A percentile compares a stretch with the other conserved stretches of the same genome.
Evolutionary conservation across 2,329 filamentous ascomycete genomes (phyloP).

Genomic region (Botrytis sinoallii): DNA sequence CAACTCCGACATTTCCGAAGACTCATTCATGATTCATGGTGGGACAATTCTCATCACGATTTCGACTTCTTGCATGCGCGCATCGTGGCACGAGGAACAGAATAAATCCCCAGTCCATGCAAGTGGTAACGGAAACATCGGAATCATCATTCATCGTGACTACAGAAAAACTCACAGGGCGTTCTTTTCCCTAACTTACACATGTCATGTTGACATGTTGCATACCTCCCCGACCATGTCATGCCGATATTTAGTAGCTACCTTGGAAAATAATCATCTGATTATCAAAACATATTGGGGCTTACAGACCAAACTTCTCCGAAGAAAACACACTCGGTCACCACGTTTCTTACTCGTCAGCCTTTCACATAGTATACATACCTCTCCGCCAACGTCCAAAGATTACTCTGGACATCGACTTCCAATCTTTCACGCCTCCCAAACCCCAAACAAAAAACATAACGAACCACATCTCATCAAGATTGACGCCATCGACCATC

Average conservation of each 20-base stretch:
- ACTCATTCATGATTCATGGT: background rate
- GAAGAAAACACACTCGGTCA: background rate
- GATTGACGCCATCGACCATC: background rate
- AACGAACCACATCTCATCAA: background rate
- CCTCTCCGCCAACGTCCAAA: background rate
- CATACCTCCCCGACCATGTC: background rate
- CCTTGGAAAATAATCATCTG: background rate
- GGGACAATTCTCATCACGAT: background rate
- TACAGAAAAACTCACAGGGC: background rate
- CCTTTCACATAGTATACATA: background rate
- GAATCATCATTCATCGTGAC: background rate
- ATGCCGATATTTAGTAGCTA: background rate
- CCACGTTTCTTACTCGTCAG: background rate
- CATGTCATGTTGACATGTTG: background rate
- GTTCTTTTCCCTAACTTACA: background rate
- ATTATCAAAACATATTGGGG: background rate
- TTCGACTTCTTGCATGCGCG: background rate
- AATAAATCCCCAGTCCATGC: background rate
- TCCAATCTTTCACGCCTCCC: background rate
- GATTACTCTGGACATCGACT: background rate
- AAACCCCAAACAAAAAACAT: background rate
- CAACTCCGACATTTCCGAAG: slow-evolving; percentile 12
- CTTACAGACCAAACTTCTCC: slow-evolving; percentile 2
- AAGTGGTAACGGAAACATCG: background rate
- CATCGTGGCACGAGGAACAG: background rate